Evolutionary conservation across 2,329 filamentous ascomycete genomes (phyloP), one percentile per base, ranked within the genome.

Genomic region (Parascedosporium putredinis): DNA sequence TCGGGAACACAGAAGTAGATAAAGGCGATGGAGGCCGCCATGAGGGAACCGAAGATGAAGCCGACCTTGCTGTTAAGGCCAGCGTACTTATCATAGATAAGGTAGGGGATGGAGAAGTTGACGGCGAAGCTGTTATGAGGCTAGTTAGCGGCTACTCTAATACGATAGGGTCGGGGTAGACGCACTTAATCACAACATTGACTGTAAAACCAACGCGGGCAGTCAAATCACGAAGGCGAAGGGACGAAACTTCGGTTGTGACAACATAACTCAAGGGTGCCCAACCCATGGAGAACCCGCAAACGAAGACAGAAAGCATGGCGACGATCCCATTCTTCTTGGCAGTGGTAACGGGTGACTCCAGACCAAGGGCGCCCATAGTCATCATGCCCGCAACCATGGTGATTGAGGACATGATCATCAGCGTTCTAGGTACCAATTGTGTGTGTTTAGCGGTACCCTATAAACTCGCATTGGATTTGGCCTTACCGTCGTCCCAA

Each of bases 1-100:
- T 75, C 72, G 18, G 69, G 69, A 16, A 71, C 59, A 47, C 60
- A 67, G 55, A 70, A 70, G 55, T 60, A 70, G 1, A 68, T 65
- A 54, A 69, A 72, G 2, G 63, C 55, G 1, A 70, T 56, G 45
- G 69, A 65, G 6, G 64, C 23, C 10, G 70, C 56, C 54, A 69
- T 67, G 33, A 55, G 55, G 24, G 57, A 54, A 5, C 64, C 67
- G 42, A 64, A 70, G n/a, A 69, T 66, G 44, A 67, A 69, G 2
- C 66, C 65, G 0, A 68, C 59, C 34, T 63, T 66, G 16, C 57
- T 58, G 0, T 59, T 62, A 1, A 70, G 57, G 12, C 56, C 56
- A 5, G 64, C 67, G 42, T 68, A 67, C 2, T 56, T 55, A 1
- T 55, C 52, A 25, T 66, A 58, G n/a, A 67, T 54, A 0, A 70